Evolutionary conservation across 2,329 filamentous ascomycete species (phyloP).

Genomic region (Orbilia ellipsospora): DNA sequence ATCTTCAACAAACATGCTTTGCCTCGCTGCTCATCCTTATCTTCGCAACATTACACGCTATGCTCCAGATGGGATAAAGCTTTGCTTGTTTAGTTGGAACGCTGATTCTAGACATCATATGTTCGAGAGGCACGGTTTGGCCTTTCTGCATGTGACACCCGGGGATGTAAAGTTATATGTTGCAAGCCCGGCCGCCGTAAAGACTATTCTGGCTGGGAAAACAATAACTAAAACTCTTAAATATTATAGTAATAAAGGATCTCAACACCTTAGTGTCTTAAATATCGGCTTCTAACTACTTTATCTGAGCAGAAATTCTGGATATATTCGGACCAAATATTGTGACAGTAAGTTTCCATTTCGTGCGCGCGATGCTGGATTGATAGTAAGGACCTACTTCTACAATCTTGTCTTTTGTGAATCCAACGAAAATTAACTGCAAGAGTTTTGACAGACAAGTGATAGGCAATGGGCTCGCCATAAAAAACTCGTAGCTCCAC

Average conservation of each 20-base stretch:
- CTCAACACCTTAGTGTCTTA: too few species aligned
- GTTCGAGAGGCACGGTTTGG: conserved; percentile 4
- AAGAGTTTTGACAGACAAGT: too few species aligned
- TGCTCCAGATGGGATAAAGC: background rate
- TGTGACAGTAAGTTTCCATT: too few species aligned
- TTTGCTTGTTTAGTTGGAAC: conserved; percentile 4
- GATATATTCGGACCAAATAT: too few species aligned
- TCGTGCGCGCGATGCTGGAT: too few species aligned
- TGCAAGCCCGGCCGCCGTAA: background rate
- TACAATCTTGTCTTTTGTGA: too few species aligned
- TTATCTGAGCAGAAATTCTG: too few species aligned
- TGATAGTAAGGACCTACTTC: too few species aligned
- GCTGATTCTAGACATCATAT: conserved; percentile 1
- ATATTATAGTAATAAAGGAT: background rate
- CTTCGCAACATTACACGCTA: background rate
- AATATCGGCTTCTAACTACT: too few species aligned
- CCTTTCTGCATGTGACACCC: background rate
- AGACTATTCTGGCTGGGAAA: conserved; percentile 2
- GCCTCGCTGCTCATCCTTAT: background rate
- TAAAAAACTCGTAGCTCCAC: too few species aligned
- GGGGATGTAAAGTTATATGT: background rate
- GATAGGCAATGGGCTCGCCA: too few species aligned
- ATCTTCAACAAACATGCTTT: background rate
- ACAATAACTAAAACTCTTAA: conserved; percentile 2
- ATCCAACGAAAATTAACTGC: too few species aligned